A percentile compares a stretch with the other conserved stretches of the same genome.
Conservation (phyloP, 2,329 filamentous ascomycete genomes). For the Nigrospora osmanthi region DNA sequence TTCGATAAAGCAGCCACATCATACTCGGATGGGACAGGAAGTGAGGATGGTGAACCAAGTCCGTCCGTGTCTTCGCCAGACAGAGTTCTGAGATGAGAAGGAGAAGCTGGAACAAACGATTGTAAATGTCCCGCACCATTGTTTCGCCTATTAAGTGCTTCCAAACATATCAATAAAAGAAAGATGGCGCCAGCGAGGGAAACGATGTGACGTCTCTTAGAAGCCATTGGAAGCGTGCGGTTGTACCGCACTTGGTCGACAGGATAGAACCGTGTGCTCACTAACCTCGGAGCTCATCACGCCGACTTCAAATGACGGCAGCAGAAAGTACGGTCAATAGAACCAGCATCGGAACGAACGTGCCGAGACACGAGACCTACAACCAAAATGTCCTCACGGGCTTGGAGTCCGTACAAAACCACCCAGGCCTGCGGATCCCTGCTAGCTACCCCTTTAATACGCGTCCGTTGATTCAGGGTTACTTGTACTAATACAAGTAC, state of each 20-base stretch:
- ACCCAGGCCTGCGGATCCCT: no score
- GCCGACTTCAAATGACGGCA: no score
- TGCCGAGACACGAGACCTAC: no score
- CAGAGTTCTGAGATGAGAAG: background rate
- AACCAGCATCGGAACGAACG: no score
- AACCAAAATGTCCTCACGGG: no score
- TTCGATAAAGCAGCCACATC: background rate
- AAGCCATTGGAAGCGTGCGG: background rate
- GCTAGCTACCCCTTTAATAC: no score
- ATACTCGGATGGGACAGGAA: background rate
- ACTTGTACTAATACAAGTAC: no score
- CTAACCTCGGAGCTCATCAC: no score
- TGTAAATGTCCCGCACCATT: background rate
- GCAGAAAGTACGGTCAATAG: no score
- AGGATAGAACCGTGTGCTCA: no score
- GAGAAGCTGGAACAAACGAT: background rate
- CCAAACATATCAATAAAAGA: background rate
- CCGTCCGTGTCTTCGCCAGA: background rate
- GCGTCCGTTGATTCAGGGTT: no score
- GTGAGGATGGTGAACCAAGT: background rate
- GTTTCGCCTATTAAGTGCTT: background rate
- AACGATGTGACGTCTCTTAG: background rate
- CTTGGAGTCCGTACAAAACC: no score
- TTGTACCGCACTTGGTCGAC: background rate
- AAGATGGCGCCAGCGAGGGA: background rate